Conservation (phyloP, 129 eudicot genomes). For the Daucus carota region DNA sequence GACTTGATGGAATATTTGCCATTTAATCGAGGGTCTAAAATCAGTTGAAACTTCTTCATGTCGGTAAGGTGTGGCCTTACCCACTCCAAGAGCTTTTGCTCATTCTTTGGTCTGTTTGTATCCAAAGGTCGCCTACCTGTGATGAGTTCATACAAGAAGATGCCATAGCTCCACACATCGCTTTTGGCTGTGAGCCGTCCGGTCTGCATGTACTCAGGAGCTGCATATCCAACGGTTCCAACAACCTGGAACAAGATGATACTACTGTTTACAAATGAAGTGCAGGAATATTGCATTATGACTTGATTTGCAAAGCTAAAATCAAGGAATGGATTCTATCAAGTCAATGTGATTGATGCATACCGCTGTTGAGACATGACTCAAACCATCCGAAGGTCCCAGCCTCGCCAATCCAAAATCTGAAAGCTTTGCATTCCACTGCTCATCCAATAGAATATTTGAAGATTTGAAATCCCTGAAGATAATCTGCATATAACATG, state of each 20-base stretch:
- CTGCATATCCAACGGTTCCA: slow-evolving; percentile 91
- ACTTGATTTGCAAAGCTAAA: not conserved
- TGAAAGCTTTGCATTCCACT: slow-evolving; percentile 80
- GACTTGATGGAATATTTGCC: slow-evolving; percentile 62
- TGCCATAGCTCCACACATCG: slow-evolving; percentile 87
- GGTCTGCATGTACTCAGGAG: slow-evolving; percentile 84
- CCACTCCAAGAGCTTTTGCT: slow-evolving; percentile 65
- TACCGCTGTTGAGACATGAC: slow-evolving; percentile 87
- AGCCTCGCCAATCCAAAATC: slow-evolving; percentile 88
- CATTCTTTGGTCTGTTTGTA: slow-evolving; percentile 54
- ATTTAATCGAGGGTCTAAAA: slow-evolving; percentile 59
- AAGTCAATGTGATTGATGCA: not conserved
- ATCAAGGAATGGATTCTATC: not conserved
- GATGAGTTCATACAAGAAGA: slow-evolving; percentile 77
- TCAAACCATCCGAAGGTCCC: slow-evolving; percentile 62
- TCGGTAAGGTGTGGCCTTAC: slow-evolving; percentile 56
- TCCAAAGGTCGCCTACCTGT: slow-evolving; percentile 80
- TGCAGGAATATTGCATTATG: not conserved
- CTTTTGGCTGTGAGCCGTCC: slow-evolving; percentile 75
- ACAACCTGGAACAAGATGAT: slow-evolving; percentile 40
- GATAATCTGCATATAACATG: slow-evolving; percentile 47
- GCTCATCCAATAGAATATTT: slow-evolving; percentile 73
- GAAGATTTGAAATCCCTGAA: slow-evolving; percentile 87
- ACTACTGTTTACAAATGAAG: too few relatives aligned
- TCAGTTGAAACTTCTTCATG: slow-evolving; percentile 50